Percentiles rank a stretch among this genome's conserved stretches.
These are phyloP conservation scores for Phytophthora ohioensis DNA, from an alignment of 352 stramenopile species.

Conservation along the genomic window DNA sequence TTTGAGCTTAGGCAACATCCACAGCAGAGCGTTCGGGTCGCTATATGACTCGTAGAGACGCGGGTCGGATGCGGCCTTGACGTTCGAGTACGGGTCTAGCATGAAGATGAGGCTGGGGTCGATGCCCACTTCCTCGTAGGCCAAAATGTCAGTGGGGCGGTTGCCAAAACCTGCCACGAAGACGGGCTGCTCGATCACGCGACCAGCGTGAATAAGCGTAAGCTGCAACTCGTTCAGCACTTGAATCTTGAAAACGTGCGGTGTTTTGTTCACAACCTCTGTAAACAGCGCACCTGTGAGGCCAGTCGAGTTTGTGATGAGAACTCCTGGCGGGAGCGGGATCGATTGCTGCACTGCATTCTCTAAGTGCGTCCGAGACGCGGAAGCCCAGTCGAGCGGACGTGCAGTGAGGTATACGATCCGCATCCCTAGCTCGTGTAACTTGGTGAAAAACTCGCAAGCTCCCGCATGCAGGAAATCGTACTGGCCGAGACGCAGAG, in stretches of 20 bases:
- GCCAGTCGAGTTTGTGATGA: constrained; percentile 86
- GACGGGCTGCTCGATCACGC: constrained; percentile 74
- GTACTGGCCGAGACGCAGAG: constrained; percentile 83
- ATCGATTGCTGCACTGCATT: constrained; percentile 73
- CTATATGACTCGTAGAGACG: constrained; percentile 84
- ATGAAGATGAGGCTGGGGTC: constrained; percentile 81
- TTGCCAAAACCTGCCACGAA: constrained; percentile 91
- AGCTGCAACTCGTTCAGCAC: constrained; percentile 87
- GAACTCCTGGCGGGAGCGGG: constrained; percentile 64
- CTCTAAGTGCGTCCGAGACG: constrained; percentile 77
- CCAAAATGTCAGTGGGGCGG: constrained; percentile 81
- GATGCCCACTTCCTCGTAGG: constrained; percentile 82
- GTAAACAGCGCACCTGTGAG: constrained; percentile 81
- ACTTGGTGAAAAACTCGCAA: constrained; percentile 85
- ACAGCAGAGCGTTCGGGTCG: constrained; percentile 84
- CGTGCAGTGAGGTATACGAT: constrained; percentile 87
- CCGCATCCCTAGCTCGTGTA: constrained; percentile 74
- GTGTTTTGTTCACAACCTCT: constrained; percentile 90
- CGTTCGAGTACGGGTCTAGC: constrained; percentile 83
- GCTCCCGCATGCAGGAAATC: constrained; percentile 82
- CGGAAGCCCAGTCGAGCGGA: constrained; percentile 80
- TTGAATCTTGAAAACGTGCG: constrained; percentile 84
- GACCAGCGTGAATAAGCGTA: constrained; percentile 80
- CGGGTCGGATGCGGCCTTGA: constrained; percentile 65
- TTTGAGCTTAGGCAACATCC: constrained; percentile 83